Evolutionary conservation across 2,329 filamentous ascomycete species (phyloP).

Genomic region (Hypoxylon sp.): DNA sequence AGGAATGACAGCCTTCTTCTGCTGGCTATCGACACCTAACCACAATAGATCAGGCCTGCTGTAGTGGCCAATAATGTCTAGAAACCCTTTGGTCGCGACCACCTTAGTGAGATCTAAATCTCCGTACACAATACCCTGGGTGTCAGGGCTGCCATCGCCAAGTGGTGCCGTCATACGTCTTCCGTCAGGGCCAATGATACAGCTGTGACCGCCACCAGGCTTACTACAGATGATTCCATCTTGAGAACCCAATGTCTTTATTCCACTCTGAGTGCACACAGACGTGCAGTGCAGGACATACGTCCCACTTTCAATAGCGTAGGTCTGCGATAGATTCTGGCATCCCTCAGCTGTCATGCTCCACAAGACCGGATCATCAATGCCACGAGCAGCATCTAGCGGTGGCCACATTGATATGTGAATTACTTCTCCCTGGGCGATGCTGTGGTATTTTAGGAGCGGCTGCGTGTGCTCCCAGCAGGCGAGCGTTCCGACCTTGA

Average conservation of each 20-base stretch:
- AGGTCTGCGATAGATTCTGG: constrained; percentile 64
- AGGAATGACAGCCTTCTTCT: constrained; percentile 42
- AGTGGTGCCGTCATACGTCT: constrained; percentile 59
- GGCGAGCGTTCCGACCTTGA: constrained; percentile 61
- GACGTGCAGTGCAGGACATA: constrained; percentile 69
- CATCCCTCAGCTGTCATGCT: constrained; percentile 57
- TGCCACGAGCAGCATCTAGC: constrained; percentile 40
- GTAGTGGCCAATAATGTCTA: constrained; percentile 66
- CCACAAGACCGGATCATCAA: constrained; percentile 48
- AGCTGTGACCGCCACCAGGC: constrained; percentile 61
- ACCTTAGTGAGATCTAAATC: constrained; percentile 63
- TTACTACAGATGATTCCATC: constrained; percentile 58
- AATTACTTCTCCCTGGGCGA: constrained; percentile 61
- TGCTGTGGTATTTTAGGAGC: constrained; percentile 64
- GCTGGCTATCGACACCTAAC: constrained; percentile 57
- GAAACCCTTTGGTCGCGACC: constrained; percentile 59
- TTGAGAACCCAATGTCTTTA: constrained; percentile 60
- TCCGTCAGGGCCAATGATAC: constrained; percentile 67
- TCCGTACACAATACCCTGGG: constrained; percentile 64
- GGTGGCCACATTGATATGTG: constrained; percentile 66
- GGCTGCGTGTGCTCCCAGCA: constrained; percentile 69
- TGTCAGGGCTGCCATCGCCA: constrained; percentile 53
- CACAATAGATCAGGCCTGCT: constrained; percentile 66
- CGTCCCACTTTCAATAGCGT: constrained; percentile 69
- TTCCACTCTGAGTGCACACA: constrained; percentile 62